A percentile compares a stretch with the other conserved stretches of the same genome.
Evolutionary conservation across 2,329 filamentous ascomycete genomes (phyloP).

Genomic region (Fusarium temperatum): DNA sequence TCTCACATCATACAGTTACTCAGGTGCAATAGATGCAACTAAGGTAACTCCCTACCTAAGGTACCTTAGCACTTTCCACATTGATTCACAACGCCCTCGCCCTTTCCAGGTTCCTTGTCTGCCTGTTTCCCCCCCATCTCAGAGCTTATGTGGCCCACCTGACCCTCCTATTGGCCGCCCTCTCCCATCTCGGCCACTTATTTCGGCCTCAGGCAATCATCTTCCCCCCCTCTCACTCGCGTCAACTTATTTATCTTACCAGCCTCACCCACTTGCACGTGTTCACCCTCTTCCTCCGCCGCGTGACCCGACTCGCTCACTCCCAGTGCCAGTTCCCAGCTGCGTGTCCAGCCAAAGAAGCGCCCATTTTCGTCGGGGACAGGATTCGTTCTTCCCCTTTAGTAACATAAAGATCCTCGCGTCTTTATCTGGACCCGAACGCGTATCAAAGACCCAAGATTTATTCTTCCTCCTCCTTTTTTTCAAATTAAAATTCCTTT

Average conservation of each 20-base stretch:
- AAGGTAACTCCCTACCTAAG: neutral
- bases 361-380: neutral
- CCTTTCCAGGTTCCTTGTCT: slow-evolving; percentile 1
- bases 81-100: slow-evolving; percentile 17
- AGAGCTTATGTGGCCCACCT: slow-evolving; percentile 35
- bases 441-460: slow-evolving; percentile 21
- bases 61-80: slow-evolving; percentile 9
- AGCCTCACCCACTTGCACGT: slow-evolving; percentile 53
- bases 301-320: slow-evolving; percentile 50
- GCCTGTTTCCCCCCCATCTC: slow-evolving; percentile 21
- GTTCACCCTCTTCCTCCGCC: slow-evolving; percentile 50
- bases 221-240: slow-evolving; percentile 19
- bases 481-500: neutral
- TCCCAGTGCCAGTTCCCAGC: slow-evolving; percentile 34
- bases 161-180: slow-evolving; percentile 29
- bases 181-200: slow-evolving; percentile 6
- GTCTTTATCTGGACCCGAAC: slow-evolving; percentile 20
- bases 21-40: neutral
- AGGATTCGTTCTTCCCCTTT: slow-evolving; percentile 32
- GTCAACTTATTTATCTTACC: slow-evolving; percentile 47
- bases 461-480: slow-evolving; percentile 1
- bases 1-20: neutral
- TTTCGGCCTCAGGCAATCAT: slow-evolving; percentile 38
- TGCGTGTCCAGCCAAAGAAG: slow-evolving; percentile 22
- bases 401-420: slow-evolving; percentile 44